These are phyloP conservation scores for Clarireedia paspali DNA, from an alignment of 2,329 filamentous ascomycete genomes.

Conservation along the genomic window DNA sequence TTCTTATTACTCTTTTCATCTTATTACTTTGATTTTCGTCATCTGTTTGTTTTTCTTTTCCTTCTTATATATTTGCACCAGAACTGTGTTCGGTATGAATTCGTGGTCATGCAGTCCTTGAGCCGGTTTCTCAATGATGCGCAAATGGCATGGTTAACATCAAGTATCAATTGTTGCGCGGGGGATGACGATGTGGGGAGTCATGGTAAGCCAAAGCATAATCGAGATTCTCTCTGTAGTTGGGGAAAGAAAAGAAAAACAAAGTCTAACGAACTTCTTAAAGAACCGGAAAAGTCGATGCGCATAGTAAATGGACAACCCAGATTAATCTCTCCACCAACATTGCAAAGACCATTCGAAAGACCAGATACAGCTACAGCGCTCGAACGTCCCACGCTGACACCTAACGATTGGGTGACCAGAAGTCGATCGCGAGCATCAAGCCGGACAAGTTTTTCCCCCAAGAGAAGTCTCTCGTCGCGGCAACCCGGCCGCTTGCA, in stretches of 20 bases:
- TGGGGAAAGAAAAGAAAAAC: neutral
- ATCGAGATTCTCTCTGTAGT: neutral
- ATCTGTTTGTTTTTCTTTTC: neutral
- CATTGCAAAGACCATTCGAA: constrained; percentile 23
- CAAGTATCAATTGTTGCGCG: constrained; percentile 25
- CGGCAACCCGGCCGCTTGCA: constrained; percentile 24
- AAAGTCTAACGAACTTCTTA: constrained; percentile 16
- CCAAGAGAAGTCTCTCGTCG: constrained; percentile 36
- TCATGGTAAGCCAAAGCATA: constrained; percentile 19
- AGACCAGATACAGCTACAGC: constrained; percentile 13
- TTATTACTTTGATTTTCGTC: neutral
- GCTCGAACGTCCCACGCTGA: constrained; percentile 1
- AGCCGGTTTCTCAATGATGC: constrained; percentile 28
- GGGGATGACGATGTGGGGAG: constrained; percentile 17
- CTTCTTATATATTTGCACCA: constrained; percentile 1
- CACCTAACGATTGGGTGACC: constrained; percentile 24
- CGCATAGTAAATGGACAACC: constrained; percentile 34
- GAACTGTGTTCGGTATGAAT: constrained; percentile 21
- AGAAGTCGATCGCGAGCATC: constrained; percentile 35
- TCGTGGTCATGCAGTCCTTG: constrained; percentile 26
- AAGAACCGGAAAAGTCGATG: constrained; percentile 29
- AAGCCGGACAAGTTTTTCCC: constrained; percentile 37
- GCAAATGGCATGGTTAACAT: constrained; percentile 24
- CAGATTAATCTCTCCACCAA: constrained; percentile 30
- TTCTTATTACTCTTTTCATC: neutral